These are phyloP conservation scores for Periconia digitata DNA, from an alignment of 2,329 filamentous ascomycete genomes.

Conservation along the genomic window DNA sequence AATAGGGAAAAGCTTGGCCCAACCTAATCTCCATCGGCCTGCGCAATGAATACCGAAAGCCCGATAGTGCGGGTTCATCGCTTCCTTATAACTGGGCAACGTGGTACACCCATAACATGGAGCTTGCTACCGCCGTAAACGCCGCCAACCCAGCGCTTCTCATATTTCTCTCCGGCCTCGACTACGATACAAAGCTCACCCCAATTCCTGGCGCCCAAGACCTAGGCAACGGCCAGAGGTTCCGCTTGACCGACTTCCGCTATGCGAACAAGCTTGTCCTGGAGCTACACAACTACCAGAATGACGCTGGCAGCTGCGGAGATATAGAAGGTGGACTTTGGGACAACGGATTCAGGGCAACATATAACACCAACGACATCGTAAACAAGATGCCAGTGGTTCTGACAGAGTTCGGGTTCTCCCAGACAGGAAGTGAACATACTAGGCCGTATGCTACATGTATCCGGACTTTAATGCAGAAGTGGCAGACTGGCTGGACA, in stretches of 20 bases:
- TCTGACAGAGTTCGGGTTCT: slow-evolving; percentile 60
- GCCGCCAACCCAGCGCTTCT: slow-evolving; percentile 54
- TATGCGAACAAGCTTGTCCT: slow-evolving; percentile 60
- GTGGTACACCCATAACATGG: slow-evolving; percentile 56
- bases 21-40: slow-evolving; percentile 60
- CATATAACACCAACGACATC: slow-evolving; percentile 45
- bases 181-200: slow-evolving; percentile 58
- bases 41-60: slow-evolving; percentile 55
- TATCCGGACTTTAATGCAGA: slow-evolving; percentile 54
- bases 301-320: slow-evolving; percentile 51
- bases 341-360: slow-evolving; percentile 57
- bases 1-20: slow-evolving; percentile 40
- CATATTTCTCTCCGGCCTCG: slow-evolving; percentile 62
- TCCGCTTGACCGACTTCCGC: slow-evolving; percentile 51
- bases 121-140: slow-evolving; percentile 55
- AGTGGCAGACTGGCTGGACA: slow-evolving; percentile 62
- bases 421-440: slow-evolving; percentile 48
- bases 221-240: slow-evolving; percentile 53
- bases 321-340: slow-evolving; percentile 52
- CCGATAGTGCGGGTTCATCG: slow-evolving; percentile 26
- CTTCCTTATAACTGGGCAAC: slow-evolving; percentile 58
- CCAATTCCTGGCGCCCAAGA: slow-evolving; percentile 54
- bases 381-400: slow-evolving; percentile 56
- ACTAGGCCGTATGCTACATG: slow-evolving; percentile 56
- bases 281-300: slow-evolving; percentile 65